A percentile compares a stretch with the other conserved stretches of the same genome.
phyloP scores from a whole-genome alignment of 1,284 basidiomycete species.

The Phellopilus nigrolimitatus region DNA sequence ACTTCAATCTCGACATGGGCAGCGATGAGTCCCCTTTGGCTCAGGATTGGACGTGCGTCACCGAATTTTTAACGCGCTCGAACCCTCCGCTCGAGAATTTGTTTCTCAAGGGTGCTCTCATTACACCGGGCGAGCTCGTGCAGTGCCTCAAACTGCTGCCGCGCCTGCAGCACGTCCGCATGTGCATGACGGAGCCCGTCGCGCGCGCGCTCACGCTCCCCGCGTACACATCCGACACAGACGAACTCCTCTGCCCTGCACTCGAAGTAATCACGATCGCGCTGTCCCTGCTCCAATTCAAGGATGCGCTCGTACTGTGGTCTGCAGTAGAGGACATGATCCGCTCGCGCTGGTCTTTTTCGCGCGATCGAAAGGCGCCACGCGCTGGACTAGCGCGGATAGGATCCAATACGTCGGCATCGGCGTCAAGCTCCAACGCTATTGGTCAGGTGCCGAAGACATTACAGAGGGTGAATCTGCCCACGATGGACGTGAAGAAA shows the following conservation, averaged over 20 bases:
- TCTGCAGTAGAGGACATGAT: background rate
- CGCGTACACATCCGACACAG: background rate
- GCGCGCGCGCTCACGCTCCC: background rate
- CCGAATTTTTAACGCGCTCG: background rate
- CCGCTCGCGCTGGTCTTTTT: background rate
- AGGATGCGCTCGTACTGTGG: background rate
- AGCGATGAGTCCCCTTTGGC: background rate
- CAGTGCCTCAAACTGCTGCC: background rate
- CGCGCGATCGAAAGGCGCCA: background rate
- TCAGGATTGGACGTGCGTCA: background rate
- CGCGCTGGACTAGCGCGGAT: too few relatives aligned
- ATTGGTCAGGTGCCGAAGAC: background rate
- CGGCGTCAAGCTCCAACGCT: background rate
- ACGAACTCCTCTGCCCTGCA: background rate
- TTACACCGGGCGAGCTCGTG: background rate
- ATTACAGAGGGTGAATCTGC: background rate
- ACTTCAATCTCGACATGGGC: background rate
- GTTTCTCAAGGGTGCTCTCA: background rate
- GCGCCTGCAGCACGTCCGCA: background rate
- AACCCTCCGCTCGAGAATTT: background rate
- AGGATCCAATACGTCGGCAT: background rate
- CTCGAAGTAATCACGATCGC: background rate
- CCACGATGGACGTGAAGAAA: background rate
- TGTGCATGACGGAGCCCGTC: background rate
- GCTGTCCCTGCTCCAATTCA: background rate